Evolutionary conservation across 345 rosid genomes (phyloP), one percentile per base, ranked within the genome.

Genomic region (Murraya paniculata): DNA sequence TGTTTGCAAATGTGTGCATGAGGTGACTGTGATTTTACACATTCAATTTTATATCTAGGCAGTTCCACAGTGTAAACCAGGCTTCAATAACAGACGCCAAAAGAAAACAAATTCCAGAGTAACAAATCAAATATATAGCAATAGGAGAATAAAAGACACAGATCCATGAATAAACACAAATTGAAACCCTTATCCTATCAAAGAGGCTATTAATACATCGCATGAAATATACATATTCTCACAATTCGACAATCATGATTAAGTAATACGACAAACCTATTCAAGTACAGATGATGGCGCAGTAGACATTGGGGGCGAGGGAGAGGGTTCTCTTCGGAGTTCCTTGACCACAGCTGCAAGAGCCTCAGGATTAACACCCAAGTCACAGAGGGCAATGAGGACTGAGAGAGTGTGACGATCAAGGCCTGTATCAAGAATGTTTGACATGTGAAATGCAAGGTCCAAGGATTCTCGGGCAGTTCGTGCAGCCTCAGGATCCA

Each of bases 341-440:
- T 88, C 89, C 77, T 83, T 86, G 68, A 88, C 85, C 21, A 88
- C 81, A 21, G 88, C 86, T 57, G 87, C 86, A 55, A 88, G 80
- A 16, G 88, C 84, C 81, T 83, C 91, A 5, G 89, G 91, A 75
- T 88, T 88, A 38, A 84, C 78, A 59, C 89, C 89, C 59, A 86
- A 80, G 76, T 88, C 91, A 71, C 89, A 86, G 38, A 88, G 84
- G 36, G 85, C 86, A 16, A 88, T 88, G 55, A 88, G 88, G 64
- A 88, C 61, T 22, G 88, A 88, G 45, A 86, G 88, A 6, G 89
- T 86, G 76, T 88, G 87, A 53, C 91, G 82, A 71, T 88, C 91
- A 33, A 88, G 88, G 3, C 89, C 89, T 0, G 87, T 84, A 13
- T 84, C 91, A 10, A 88, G 88, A 70, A 88, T 78, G 82, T 86